phyloP scores from a whole-genome alignment of 192 early-diverging fungal genomes.

The Podila verticillata region DNA sequence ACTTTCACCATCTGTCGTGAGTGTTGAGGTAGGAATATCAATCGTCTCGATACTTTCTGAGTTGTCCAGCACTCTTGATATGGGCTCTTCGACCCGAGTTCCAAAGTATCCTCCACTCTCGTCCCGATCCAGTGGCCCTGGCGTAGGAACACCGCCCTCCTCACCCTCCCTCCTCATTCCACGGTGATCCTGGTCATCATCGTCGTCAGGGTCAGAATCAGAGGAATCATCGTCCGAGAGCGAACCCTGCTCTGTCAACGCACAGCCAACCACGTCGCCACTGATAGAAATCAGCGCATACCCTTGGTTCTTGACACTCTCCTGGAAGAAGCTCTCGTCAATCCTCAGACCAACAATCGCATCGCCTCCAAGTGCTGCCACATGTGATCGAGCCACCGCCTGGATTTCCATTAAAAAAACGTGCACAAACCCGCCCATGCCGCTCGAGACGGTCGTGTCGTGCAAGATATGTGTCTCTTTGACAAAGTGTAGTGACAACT shows the following conservation, averaged over 20 bases:
- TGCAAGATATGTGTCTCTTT: conserved; percentile 71
- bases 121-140: no score
- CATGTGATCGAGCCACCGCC: conserved; percentile 73
- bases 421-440: conserved; percentile 81
- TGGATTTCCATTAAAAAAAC: conserved; percentile 73
- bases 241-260: conserved; percentile 10
- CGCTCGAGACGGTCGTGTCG: conserved; percentile 54
- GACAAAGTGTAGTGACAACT: conserved; percentile 83
- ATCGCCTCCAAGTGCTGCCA: conserved; percentile 76
- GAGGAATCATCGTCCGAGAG: not conserved
- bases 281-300: conserved; percentile 72
- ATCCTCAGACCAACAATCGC: conserved; percentile 72
- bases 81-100: not conserved
- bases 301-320: conserved; percentile 77
- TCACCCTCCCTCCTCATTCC: not conserved
- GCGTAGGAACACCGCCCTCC: no score
- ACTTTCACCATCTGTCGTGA: not conserved
- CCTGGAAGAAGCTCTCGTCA: conserved; percentile 71
- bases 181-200: not conserved
- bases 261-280: conserved; percentile 70
- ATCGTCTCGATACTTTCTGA: not conserved
- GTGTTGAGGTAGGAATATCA: not conserved
- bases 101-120: no score
- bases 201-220: conserved; percentile 13
- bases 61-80: not conserved